Base-by-base conservation (phyloP, 2,329 filamentous ascomycete genomes). In the Ilyonectria destructans region DNA sequence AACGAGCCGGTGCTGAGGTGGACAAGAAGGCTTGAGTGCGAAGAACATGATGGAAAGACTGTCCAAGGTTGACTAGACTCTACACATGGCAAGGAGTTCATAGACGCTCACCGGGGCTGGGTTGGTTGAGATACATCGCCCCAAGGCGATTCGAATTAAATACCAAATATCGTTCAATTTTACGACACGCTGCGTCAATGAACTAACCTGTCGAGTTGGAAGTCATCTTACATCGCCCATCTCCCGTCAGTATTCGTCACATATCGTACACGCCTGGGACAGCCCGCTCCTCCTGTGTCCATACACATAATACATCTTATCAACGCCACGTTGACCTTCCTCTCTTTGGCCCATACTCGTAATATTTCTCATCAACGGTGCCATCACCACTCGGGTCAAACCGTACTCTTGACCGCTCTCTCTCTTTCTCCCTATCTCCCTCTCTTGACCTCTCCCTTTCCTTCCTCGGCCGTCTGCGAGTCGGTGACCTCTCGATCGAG, bases 1-100 rank as follows among this genome's bases (percentile, higher is more conserved):
- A 86, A 69, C 85, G 85, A 17, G 88, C 91, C 0, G 86, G 87
- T 76, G 83, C 89, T 15, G 59, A 72, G 40, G 65, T 75, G 52
- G 64, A 56, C 9, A 66, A 65, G 40, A 65, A 65, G 59, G 65
- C 29, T 37, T 54, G 52, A 58, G 17, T 13, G 33, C 40, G 6
- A 51, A 6, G 15, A 15, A n/a, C 8, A 6, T 23, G 33, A 29
- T 21, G 3, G 15, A 37, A 26, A n/a, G n/a, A n/a, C 12, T 6
- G 19, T 43, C 2, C 4, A 21, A 15, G 33, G n/a, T 21, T 48
- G 9, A 10, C 17, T 45, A 33, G 17, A 33, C 8, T 3, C 48
- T 51, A 19, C 6, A 31, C 6, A 33, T 31, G 29, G 26, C 45
- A 3, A 59, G 29, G 56, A 58, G 33, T 19, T 43, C 10, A 40